Conservation (phyloP, 495 filamentous ascomycete genomes). For the Neurospora terricola region DNA sequence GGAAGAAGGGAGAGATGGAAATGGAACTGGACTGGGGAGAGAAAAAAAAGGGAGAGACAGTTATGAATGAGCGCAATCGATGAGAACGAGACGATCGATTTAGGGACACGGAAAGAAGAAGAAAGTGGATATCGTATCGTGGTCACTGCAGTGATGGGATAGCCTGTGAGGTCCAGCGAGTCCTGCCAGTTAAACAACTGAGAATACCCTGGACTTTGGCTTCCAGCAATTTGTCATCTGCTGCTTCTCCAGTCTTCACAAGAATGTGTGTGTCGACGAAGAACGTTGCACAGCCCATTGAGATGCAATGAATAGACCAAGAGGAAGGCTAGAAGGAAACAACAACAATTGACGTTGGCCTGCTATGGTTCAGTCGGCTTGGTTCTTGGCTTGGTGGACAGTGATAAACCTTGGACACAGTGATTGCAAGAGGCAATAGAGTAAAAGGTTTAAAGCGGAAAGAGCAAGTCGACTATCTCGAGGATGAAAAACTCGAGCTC, state of each 20-base stretch:
- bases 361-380: not conserved
- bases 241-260: not conserved
- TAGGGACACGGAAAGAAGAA: not conserved
- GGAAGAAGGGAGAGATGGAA: slow-evolving; percentile 1
- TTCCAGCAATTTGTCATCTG: not conserved
- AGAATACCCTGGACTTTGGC: not conserved
- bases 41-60: not conserved
- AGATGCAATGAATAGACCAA: not conserved
- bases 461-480: not conserved
- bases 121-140: not conserved
- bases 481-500: not conserved
- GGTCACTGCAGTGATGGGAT: not conserved
- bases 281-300: not conserved
- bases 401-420: not conserved
- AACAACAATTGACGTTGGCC: not conserved
- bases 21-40: slow-evolving; percentile 6
- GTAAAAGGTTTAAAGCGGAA: not conserved
- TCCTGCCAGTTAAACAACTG: not conserved
- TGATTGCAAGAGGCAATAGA: not conserved
- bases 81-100: not conserved
- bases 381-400: not conserved
- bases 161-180: not conserved
- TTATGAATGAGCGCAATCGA: not conserved
- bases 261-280: not conserved
- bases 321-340: not conserved